Evolutionary conservation across 2,329 filamentous ascomycete species (phyloP), one percentile per base, ranked within the genome.

Genomic region (Fusarium sp.): DNA sequence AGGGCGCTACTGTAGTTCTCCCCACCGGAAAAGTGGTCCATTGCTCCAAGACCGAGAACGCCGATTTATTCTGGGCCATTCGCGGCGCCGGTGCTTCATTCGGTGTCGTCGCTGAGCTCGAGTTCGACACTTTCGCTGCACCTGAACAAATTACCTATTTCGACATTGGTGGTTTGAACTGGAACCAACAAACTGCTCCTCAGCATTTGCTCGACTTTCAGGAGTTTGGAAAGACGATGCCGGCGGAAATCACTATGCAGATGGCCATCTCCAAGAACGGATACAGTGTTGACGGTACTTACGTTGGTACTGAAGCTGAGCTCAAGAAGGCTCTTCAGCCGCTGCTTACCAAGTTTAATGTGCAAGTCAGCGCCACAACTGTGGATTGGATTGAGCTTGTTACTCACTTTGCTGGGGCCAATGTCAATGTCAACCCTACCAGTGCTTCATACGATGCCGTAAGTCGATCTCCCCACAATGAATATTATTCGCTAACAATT

Each of bases 61-160:
- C 75, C 0, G 79, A 79, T 36, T 64, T 81, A 2, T 80, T 80
- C 63, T 81, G 77, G 73, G 80, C 78, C 2, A 62, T 81, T 6
- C 74, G 77, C 3, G 80, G 80, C 4, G 80, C 79, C 1, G 80
- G 80, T 18, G 77, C 79, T 13, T 78, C 78, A 0, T 81, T 80
- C n/a, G 80, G 80, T 5, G 73, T 81, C 18, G 78, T 81, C 8
- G 77, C 74, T 1, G 79, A 81, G 57, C 73, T 79, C 13, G 77
- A 79, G 57, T 80, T 80, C 47, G 57, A 79, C 20, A 80, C 78
- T 0, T 80, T 80, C 6, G 44, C 69, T 1, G 78, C 77, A 0
- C 78, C 78, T 0, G 38, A 63, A 1, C 34, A 70, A 12, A 70
- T 78, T 22, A 78, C 76, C 0, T 73, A 78, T n/a, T 79, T 79